Evolutionary conservation across 129 eudicot genomes (phyloP).

Genomic region (Sambucus nigra): DNA sequence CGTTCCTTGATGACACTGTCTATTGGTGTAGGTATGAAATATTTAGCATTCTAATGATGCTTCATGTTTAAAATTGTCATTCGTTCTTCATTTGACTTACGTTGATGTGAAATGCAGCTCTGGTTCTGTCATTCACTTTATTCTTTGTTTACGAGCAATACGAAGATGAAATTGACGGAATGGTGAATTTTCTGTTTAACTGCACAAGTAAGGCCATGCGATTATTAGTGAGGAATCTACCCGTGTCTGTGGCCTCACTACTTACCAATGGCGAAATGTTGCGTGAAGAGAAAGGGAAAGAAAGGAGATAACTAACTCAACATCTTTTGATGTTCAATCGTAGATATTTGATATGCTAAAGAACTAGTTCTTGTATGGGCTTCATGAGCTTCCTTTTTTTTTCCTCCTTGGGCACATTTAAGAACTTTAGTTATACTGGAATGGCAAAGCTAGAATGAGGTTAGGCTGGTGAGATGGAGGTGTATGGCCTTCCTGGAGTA

Average conservation of each 20-base stretch:
- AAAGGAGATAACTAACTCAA: no score
- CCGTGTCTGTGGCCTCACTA: constrained; percentile 30
- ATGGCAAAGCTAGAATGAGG: no score
- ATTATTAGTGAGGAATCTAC: constrained; percentile 27
- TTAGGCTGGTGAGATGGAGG: no score
- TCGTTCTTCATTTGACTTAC: background rate
- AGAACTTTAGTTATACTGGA: no score
- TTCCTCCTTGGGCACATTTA: no score
- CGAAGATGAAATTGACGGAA: constrained; percentile 59
- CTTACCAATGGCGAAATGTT: no score
- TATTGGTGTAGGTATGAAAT: constrained; percentile 55
- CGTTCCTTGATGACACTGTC: constrained; percentile 46
- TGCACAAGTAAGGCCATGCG: constrained; percentile 18
- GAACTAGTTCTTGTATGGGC: no score
- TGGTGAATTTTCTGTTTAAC: constrained; percentile 19
- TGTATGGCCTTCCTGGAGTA: no score
- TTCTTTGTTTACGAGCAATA: constrained; percentile 77
- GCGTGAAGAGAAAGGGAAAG: no score
- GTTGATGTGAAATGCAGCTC: constrained; percentile 40
- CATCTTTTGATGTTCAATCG: no score
- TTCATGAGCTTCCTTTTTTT: no score
- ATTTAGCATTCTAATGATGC: background rate
- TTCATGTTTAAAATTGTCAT: background rate
- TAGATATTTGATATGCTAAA: no score
- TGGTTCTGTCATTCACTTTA: constrained; percentile 48